Conservation (phyloP, 495 filamentous ascomycete genomes). For the Pyronema domesticum region DNA sequence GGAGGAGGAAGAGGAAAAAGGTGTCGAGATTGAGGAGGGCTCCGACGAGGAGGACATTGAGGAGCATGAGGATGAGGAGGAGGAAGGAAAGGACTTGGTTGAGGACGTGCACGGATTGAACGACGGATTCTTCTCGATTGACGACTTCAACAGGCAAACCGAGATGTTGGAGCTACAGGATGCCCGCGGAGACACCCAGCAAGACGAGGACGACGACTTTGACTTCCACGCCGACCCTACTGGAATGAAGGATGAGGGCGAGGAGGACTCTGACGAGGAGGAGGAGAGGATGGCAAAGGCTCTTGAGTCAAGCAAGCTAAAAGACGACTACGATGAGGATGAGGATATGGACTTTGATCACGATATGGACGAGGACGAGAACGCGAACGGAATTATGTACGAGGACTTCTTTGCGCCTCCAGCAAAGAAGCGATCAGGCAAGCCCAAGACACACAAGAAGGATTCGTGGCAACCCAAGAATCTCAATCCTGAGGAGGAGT, state of each 20-base stretch:
- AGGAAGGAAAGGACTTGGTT: slow-evolving; percentile 25
- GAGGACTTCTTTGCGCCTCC: slow-evolving; percentile 62
- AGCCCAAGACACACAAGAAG: slow-evolving; percentile 11
- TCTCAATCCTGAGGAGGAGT: neutral
- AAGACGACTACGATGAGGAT: slow-evolving; percentile 33
- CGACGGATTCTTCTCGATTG: slow-evolving; percentile 95
- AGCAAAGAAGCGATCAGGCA: slow-evolving; percentile 25
- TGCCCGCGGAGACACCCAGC: slow-evolving; percentile 33
- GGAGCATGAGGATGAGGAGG: slow-evolving; percentile 26
- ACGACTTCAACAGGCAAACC: slow-evolving; percentile 88
- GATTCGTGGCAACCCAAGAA: neutral
- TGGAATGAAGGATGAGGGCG: slow-evolving; percentile 18
- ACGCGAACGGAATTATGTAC: slow-evolving; percentile 57
- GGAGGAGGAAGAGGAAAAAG: slow-evolving; percentile 26
- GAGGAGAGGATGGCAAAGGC: slow-evolving; percentile 6
- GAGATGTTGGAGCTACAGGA: slow-evolving; percentile 76
- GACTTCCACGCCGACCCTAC: slow-evolving; percentile 48
- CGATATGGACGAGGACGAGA: slow-evolving; percentile 31
- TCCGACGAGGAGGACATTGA: slow-evolving; percentile 25
- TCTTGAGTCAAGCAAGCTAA: neutral
- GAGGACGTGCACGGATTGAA: slow-evolving; percentile 55
- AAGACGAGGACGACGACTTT: slow-evolving; percentile 42
- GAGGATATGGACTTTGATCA: slow-evolving; percentile 35
- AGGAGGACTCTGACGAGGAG: slow-evolving; percentile 8
- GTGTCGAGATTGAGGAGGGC: slow-evolving; percentile 18